Percentiles rank a stretch among this genome's conserved stretches.
These are phyloP conservation scores for Fraxinus velutina DNA, from an alignment of 305 asterid species.

Conservation along the genomic window DNA sequence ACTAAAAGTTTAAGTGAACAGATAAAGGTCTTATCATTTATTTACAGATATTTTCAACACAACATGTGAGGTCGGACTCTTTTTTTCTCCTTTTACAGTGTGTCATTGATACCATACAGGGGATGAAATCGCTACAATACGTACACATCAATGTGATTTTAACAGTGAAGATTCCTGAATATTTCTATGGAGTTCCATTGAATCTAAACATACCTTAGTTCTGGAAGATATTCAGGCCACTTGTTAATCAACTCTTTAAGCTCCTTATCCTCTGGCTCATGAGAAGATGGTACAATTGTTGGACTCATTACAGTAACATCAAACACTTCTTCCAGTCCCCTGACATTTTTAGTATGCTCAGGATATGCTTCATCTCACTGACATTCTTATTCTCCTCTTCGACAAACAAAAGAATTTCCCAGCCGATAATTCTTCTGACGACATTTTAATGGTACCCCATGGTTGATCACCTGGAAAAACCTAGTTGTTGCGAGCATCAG, in stretches of 20 bases:
- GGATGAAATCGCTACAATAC: neutral
- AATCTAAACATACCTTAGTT: conserved; percentile 38
- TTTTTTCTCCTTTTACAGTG: neutral
- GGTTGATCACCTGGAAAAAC: conserved; percentile 78
- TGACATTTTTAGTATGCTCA: conserved; percentile 60
- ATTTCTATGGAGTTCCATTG: neutral
- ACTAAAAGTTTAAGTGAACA: neutral
- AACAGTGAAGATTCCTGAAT: neutral
- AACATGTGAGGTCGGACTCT: neutral
- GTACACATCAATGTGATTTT: neutral
- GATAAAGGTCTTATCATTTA: neutral
- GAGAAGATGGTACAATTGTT: conserved; percentile 43
- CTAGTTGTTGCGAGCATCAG: conserved; percentile 60
- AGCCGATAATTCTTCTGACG: conserved; percentile 36
- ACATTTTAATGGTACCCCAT: conserved; percentile 51
- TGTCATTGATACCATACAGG: neutral
- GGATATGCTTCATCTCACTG: conserved; percentile 46
- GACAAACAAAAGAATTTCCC: conserved; percentile 47
- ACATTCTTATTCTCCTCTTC: conserved; percentile 57
- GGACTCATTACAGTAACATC: conserved; percentile 54
- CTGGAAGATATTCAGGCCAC: conserved; percentile 64
- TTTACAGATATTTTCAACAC: neutral
- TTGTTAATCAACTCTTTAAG: conserved; percentile 41
- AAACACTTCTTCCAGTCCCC: conserved; percentile 70
- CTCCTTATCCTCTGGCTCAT: conserved; percentile 46